phyloP scores from a whole-genome alignment of 2,329 filamentous ascomycete genomes.

The Ophiostoma piceae region DNA sequence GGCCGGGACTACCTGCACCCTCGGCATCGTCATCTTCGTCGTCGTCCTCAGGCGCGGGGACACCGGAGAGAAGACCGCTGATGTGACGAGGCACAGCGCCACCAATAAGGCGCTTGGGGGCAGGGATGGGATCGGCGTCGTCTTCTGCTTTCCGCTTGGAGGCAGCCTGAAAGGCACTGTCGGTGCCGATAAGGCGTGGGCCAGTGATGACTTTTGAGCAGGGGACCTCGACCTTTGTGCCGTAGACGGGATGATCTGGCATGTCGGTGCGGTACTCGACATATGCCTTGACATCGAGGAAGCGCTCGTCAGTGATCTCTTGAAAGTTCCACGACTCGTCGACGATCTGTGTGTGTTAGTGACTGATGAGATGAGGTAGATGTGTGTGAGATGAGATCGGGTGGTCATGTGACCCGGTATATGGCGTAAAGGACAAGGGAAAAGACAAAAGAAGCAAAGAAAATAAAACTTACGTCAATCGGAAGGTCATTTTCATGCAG shows the following conservation, averaged over 20 bases:
- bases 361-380: background rate
- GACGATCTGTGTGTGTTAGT: conserved; percentile 23
- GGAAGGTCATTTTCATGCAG: conserved; percentile 43
- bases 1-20: conserved; percentile 13
- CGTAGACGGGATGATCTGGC: conserved; percentile 30
- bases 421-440: background rate
- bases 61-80: conserved; percentile 37
- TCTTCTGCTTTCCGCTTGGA: conserved; percentile 49
- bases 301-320: conserved; percentile 26
- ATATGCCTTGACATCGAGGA: conserved; percentile 27
- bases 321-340: conserved; percentile 27
- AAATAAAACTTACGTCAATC: conserved; percentile 43
- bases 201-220: conserved; percentile 30
- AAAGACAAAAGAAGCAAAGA: conserved; percentile 15
- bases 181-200: conserved; percentile 15
- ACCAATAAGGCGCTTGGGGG: conserved; percentile 42
- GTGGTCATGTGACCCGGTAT: background rate
- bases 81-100: conserved; percentile 39
- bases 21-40: conserved; percentile 29
- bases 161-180: conserved; percentile 18
- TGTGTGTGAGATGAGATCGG: background rate
- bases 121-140: conserved; percentile 46
- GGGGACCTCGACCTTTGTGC: conserved; percentile 33
- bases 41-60: conserved; percentile 29
- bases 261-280: conserved; percentile 26